Base-by-base conservation (phyloP, 2,329 filamentous ascomycete species). In the Penicillium psychrosexuale region DNA sequence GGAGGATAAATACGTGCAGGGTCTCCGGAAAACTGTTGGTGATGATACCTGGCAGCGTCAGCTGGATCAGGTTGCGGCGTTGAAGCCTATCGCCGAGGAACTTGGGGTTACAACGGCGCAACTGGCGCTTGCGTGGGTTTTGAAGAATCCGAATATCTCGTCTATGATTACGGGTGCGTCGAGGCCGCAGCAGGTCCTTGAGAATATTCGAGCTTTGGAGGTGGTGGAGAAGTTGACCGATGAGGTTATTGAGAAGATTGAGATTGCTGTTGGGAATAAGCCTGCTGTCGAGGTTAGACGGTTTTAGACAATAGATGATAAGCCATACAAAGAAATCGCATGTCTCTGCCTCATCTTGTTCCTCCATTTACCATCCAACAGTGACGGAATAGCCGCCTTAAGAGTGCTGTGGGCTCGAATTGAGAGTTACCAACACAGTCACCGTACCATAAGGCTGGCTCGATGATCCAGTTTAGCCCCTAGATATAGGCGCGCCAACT, bases 31-130 rank as follows among this genome's bases (percentile, higher is more conserved):
- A 61, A 72, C 64, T 5, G 65, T 77, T 34, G 77, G 73, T 1
- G 65, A 74, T 49, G 80, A 82, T 58, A 59, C 31, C 1, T 71
- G 66, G 68, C 49, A 61, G 40, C 50, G 53, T 8, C 61, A 63
- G 58, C 48, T 61, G 53, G 60, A 59, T 33, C 52, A 63, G 60
- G 61, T 67, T 22, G 64, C 56, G 48, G 64, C 61, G 17, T 73
- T 87, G 49, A 77, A 82, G 76, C 80, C 82, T 27, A 80, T 91
- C 60, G 87, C 88, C 2, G 80, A 88, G 51, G 80, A 78, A 63
- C 75, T 91, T 38, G 84, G 81, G 12, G 77, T 86, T 56, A 84
- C 82, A 39, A 79, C 82, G 40, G 75, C 78, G 4, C 79, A 82
- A 62, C 74, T 84, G 24, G 75, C 80, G 24, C 72, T 84, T 37